Evolutionary conservation across 2,329 filamentous ascomycete species (phyloP), one percentile per base, ranked within the genome.

Genomic region (Chaetomium sp.): DNA sequence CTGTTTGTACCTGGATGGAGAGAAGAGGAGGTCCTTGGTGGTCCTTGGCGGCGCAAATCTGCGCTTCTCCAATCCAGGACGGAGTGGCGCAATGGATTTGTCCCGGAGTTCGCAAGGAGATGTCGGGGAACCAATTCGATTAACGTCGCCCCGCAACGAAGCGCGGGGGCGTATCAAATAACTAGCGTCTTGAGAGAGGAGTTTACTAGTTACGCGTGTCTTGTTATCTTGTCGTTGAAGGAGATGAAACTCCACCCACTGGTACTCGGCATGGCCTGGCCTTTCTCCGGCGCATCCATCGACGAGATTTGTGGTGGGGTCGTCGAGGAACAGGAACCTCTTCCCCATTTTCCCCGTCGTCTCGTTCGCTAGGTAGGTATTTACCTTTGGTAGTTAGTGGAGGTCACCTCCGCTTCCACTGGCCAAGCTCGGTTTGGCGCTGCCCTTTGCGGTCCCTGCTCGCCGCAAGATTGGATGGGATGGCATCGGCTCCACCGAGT

Each of bases 231-330:
- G 45, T 47, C 45, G n/a, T 9, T 60, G 57, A 21, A 33, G 25
- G 21, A 9, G 57, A 58, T n/a, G 19, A 21, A 33, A 27, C 42
- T 29, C 13, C 49, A 27, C 49, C 23, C 16, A 19, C 49, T 27
- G 49, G 38, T 7, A 42, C 4, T 57, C 21, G 21, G 21, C 35
- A 35, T 51, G 53, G 60, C 42, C 45, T 42, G 45, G 38, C 33
- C 50, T 33, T 42, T 23, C 50, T n/a, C 58, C 45, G 53, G 58
- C 25, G 50, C 50, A 45, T 54, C 58, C n/a, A 47, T 38, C 16
- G 23, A 47, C 16, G 38, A 42, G 16, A 61, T 55, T 61, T 45
- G 25, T 33, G 58, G 58, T 60, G 58, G 58, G 58, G 58, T 54
- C 49, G 38, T 42, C 38, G 38, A 42, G 23, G 33, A 33, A 45